Evolutionary conservation across 768 basidiomycete species (phyloP), one percentile per base, ranked within the genome.

Genomic region (Mycena latifolia): DNA sequence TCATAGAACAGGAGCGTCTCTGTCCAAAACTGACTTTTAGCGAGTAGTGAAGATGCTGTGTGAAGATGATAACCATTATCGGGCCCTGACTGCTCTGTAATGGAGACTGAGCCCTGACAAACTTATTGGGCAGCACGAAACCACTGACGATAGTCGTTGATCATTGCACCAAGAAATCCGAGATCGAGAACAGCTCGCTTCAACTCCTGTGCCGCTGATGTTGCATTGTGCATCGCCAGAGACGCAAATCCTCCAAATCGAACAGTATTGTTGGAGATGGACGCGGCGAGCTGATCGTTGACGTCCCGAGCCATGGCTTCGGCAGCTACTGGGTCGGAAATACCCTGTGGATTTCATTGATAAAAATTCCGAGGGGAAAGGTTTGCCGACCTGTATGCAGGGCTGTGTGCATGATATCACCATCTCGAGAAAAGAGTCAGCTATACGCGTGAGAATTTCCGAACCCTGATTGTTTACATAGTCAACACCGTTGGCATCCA

Each of bases 191-290:
- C 79, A 1, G 81, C 58, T 31, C 82, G 79, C 9, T 77, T 76
- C n/a, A 84, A 71, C 51, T 84, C 82, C 24, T 75, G 71, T 8
- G 77, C 79, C 3, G 82, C 83, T 25, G 70, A 71, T 1, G 79
- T 77, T n/a, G 82, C 80, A 55, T 84, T 80, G 50, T 83, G 81
- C 83, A 84, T 84, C 4, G 82, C 73, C 10, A 84, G 60, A 5
- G 82, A 70, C 10, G 81, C 83, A 64, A 83, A 83, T 8, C 71
- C 82, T 10, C 81, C 81, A 50, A 84, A 83, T 5, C 82, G 75
- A 24, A 71, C 72, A 0, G 81, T 81, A 45, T 79, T 79, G 47
- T 82, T 83, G 10, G 79, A 61, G 28, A 83, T 83, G 3, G 69
- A 65, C 14, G 72, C 73, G 20, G 80, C 80, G 9, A 83, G 71